phyloP scores from a whole-genome alignment of 352 stramenopile genomes.

The Paralagenidium karlingii region DNA sequence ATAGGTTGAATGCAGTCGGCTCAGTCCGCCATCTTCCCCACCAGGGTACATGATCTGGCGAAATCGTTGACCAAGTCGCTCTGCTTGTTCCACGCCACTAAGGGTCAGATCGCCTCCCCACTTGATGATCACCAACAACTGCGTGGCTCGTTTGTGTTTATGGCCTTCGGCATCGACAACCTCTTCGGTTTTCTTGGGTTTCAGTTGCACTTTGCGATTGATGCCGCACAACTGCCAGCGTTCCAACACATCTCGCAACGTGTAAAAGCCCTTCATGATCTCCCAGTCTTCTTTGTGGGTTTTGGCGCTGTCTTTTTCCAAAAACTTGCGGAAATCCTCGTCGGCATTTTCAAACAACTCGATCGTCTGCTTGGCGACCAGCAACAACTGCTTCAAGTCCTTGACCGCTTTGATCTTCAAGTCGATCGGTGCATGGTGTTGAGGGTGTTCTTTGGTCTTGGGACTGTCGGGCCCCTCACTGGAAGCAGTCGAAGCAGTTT shows the following conservation, averaged over 20 bases:
- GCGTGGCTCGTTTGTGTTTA: conserved; percentile 38
- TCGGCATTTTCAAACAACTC: conserved; percentile 48
- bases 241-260: conserved; percentile 92
- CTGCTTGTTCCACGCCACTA: conserved; percentile 92
- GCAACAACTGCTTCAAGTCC: conserved; percentile 65
- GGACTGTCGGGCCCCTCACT: too few species aligned
- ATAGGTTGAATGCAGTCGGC: conserved; percentile 98
- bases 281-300: conserved; percentile 53
- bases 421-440: too few species aligned
- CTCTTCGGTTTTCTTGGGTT: conserved; percentile 35
- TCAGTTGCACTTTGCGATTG: conserved; percentile 98
- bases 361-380: conserved; percentile 65
- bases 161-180: conserved; percentile 4
- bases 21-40: conserved; percentile 86
- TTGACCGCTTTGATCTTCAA: conserved; percentile 81
- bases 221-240: conserved; percentile 94
- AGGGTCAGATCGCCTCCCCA: conserved; percentile 99
- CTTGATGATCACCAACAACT: conserved; percentile 99
- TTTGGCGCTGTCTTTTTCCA: conserved; percentile 32
- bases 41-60: conserved; percentile 84
- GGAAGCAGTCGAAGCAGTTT: too few species aligned
- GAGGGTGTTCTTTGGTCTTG: too few species aligned
- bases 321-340: conserved; percentile 40
- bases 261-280: conserved; percentile 71
- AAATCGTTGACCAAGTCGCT: conserved; percentile 88